Evolutionary conservation across 495 filamentous ascomycete genomes (phyloP), one percentile per base, ranked within the genome.

Genomic region (Mycothermus thermophilus): DNA sequence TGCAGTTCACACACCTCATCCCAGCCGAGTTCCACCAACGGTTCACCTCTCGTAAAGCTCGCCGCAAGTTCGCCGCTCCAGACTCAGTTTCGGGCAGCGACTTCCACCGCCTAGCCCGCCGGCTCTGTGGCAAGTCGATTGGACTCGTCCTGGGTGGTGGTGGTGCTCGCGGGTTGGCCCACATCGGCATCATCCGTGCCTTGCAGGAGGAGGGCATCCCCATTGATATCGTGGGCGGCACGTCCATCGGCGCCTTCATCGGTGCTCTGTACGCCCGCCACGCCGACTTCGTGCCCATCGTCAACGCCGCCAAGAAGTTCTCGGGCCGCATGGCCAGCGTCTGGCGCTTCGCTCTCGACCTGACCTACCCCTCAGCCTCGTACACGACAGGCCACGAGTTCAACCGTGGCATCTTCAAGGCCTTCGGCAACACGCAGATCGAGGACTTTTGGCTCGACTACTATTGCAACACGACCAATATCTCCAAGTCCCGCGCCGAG

Each of bases 371-470:
- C 0, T 88, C 84, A 11, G 75, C 74, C 15, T 93, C 87, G 10
- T 97, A 97, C 57, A 97, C 90, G 5, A 97, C 90, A 0, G 90
- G 90, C 3, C 90, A 97, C 54, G 90, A 96, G 48, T 97, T 97
- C 71, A 97, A 97, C 52, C 83, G 90, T 3, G 92, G 92, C 8
- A 95, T 97, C 50, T 97, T 96, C 72, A 96, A 96, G 59, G 85
- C 90, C 0, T 93, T 97, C 55, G 88, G 85, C 7, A 82, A 93
- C 41, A 79, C 80, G 24, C 90, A 95, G 55, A 96, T 97, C 35
- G 90, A 97, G 59, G 92, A 96, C 53, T 95, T 96, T 53, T 96
- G 90, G 90, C 72, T 97, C 11, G 84, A 93, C 40, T 97, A 86
- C 59, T 97, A 96, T 65, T 96, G 92, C 67, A 97, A 97, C 55